Conservation (phyloP, 2,329 filamentous ascomycete genomes). For the Sporothrix sp. region DNA sequence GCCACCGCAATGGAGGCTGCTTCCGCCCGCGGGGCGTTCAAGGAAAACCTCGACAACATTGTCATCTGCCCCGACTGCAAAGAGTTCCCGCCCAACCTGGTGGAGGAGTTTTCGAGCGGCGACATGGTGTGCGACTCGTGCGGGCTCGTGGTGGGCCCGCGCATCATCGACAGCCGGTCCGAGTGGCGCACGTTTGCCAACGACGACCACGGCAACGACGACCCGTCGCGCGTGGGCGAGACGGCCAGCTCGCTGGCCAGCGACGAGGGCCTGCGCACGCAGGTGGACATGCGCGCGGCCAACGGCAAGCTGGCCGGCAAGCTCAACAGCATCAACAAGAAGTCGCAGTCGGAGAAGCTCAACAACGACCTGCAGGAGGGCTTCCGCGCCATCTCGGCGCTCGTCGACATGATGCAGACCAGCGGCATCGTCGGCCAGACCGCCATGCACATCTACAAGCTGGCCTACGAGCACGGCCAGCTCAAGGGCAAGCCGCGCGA, state of each 20-base stretch:
- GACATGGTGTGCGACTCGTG: conserved; percentile 91
- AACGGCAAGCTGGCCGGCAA: conserved; percentile 20
- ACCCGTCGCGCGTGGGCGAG: conserved; percentile 96
- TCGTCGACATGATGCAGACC: conserved; percentile 78
- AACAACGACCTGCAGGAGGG: conserved; percentile 49
- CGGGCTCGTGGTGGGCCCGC: conserved; percentile 79
- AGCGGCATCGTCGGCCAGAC: conserved; percentile 74
- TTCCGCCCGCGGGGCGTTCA: conserved; percentile 35
- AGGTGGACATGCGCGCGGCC: conserved; percentile 20
- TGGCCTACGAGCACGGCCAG: conserved; percentile 82
- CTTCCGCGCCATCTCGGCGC: conserved; percentile 78
- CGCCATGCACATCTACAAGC: conserved; percentile 91
- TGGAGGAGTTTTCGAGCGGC: conserved; percentile 85
- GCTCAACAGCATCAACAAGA: conserved; percentile 23
- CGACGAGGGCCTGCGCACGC: conserved; percentile 20
- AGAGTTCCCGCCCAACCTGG: conserved; percentile 80
- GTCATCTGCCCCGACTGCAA: conserved; percentile 86
- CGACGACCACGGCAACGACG: conserved; percentile 91
- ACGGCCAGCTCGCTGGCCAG: conserved; percentile 65
- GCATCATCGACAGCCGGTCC: conserved; percentile 88
- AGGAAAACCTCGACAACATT: conserved; percentile 77
- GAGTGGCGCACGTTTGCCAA: conserved; percentile 99
- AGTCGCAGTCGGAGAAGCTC: conserved; percentile 21
- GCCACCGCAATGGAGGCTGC: conserved; percentile 14
- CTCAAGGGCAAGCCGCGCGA: conserved; percentile 96